A percentile compares a stretch with the other conserved stretches of the same genome.
Conservation (phyloP, 208 protist species). For the Leishmania guyanensis region DNA sequence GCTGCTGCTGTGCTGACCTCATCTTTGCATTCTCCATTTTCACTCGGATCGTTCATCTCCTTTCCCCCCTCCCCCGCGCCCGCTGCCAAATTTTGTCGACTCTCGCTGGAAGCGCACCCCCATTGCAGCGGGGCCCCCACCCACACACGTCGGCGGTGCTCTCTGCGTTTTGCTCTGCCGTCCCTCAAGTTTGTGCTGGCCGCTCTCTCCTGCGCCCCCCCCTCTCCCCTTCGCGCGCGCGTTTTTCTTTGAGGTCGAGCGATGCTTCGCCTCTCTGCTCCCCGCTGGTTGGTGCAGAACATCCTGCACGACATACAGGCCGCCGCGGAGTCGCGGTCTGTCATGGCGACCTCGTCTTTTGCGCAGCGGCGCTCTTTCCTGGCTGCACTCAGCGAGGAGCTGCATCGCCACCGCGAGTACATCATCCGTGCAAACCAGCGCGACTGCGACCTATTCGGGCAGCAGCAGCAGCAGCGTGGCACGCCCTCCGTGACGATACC, state of each 20-base stretch:
- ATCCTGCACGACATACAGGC: slow-evolving; percentile 52
- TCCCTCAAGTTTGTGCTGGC: neutral
- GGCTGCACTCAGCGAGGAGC: slow-evolving; percentile 37
- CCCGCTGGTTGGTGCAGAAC: slow-evolving; percentile 20
- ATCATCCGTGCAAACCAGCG: slow-evolving; percentile 50
- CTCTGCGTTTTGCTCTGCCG: neutral
- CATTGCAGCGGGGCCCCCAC: neutral
- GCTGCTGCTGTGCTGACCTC: neutral
- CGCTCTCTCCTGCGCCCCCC: neutral
- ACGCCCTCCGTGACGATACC: slow-evolving; percentile 30
- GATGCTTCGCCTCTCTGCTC: slow-evolving; percentile 16
- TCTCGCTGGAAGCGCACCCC: neutral
- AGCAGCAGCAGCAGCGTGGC: slow-evolving; percentile 41
- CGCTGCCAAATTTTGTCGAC: neutral
- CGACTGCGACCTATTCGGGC: slow-evolving; percentile 48
- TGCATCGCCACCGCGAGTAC: slow-evolving; percentile 29
- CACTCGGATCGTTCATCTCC: neutral
- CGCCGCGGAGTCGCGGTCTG: slow-evolving; percentile 41
- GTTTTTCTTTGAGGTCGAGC: neutral
- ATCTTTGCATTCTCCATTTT: neutral
- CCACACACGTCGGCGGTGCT: neutral
- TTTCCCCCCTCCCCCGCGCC: neutral
- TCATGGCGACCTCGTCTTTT: slow-evolving; percentile 39
- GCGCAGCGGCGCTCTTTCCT: slow-evolving; percentile 53
- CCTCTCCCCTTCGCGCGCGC: neutral